Conservation (phyloP, 352 stramenopile genomes). For the Globisporangium paroecandrum region DNA sequence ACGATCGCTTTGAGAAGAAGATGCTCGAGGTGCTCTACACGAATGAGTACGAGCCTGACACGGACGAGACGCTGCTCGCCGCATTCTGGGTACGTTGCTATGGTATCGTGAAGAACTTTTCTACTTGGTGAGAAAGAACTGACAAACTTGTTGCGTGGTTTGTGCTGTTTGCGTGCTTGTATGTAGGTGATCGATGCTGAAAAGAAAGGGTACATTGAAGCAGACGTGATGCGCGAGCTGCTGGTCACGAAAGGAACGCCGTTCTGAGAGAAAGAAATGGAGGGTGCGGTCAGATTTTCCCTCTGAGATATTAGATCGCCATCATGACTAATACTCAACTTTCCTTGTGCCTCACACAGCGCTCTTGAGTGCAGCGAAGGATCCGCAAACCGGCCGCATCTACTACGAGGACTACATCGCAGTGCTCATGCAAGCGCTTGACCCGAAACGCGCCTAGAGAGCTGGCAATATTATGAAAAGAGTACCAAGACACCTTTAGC, state of each 20-base stretch:
- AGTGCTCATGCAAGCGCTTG: conserved; percentile 54
- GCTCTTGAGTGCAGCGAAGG: conserved; percentile 81
- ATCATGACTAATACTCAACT: background rate
- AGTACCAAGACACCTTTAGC: background rate
- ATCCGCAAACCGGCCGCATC: conserved; percentile 80
- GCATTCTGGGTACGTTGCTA: conserved; percentile 49
- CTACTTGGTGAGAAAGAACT: background rate
- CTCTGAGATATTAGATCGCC: background rate
- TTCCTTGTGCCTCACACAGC: conserved; percentile 23
- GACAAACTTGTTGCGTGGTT: background rate
- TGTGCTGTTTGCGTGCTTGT: background rate
- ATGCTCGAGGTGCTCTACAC: conserved; percentile 90
- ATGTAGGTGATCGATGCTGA: conserved; percentile 62
- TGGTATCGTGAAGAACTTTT: background rate
- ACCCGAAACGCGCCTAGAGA: conserved; percentile 27
- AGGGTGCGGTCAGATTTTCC: conserved; percentile 32
- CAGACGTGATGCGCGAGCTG: conserved; percentile 84
- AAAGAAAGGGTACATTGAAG: conserved; percentile 88
- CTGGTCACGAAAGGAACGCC: conserved; percentile 87
- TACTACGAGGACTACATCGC: conserved; percentile 93
- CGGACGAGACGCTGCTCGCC: conserved; percentile 83
- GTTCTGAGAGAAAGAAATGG: conserved; percentile 90
- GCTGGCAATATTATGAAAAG: background rate
- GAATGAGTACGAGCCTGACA: conserved; percentile 87
- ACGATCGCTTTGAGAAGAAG: conserved; percentile 91